Conservation (phyloP, 2,329 filamentous ascomycete species). For the Neonectria faginata region DNA sequence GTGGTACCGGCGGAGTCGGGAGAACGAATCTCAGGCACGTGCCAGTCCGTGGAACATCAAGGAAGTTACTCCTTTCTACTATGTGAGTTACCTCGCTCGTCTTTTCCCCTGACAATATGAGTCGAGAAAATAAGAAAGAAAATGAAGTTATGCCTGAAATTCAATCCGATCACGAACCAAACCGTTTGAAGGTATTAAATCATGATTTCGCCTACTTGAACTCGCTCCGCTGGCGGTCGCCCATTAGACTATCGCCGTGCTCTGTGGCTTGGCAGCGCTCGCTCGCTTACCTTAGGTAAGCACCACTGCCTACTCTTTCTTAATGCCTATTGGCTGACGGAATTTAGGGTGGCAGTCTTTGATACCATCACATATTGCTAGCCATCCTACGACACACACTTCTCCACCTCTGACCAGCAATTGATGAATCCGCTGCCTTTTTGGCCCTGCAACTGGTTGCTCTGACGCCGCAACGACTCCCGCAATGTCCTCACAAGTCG, state of each 20-base stretch:
- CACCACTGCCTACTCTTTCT: not conserved
- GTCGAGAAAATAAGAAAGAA: not conserved
- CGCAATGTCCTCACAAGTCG: constrained; percentile 56
- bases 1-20: not conserved
- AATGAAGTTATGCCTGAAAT: not conserved
- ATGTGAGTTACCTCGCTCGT: too few species aligned
- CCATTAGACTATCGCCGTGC: too few species aligned
- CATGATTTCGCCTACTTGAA: not conserved
- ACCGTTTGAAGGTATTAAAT: not conserved
- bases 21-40: not conserved
- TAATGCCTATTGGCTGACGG: constrained; percentile 36
- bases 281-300: constrained; percentile 37
- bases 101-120: not conserved
- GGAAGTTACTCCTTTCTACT: too few species aligned
- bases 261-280: too few species aligned
- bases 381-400: constrained; percentile 24
- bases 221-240: too few species aligned
- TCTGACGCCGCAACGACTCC: not conserved
- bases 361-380: constrained; percentile 14
- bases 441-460: constrained; percentile 17
- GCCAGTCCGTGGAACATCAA: not conserved
- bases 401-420: constrained; percentile 24
- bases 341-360: constrained; percentile 36
- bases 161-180: not conserved
- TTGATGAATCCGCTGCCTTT: constrained; percentile 25